Evolutionary conservation across 1,139 yeast genomes (phyloP).

Genomic region (Taphrina wiesneri): DNA sequence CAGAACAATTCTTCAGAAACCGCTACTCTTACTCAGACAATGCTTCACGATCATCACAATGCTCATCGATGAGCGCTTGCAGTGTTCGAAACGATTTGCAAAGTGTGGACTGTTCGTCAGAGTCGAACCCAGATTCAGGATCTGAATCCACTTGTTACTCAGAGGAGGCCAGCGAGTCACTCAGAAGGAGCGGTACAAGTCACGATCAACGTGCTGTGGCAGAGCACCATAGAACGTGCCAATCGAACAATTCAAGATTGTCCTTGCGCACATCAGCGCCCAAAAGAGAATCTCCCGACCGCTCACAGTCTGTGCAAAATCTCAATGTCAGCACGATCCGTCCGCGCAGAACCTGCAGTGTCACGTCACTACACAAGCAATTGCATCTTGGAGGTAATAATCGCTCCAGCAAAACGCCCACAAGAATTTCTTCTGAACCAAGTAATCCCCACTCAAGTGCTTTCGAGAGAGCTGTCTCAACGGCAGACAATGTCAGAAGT

Average conservation of each 20-base stretch:
- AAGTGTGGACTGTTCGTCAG: neutral
- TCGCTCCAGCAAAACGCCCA: neutral
- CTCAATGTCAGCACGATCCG: too few species aligned
- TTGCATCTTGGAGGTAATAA: neutral
- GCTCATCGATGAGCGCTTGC: neutral
- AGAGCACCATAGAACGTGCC: too few species aligned
- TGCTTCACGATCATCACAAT: neutral
- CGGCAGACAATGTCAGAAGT: too few species aligned
- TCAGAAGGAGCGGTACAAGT: neutral
- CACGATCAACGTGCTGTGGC: neutral
- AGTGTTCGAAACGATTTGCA: neutral
- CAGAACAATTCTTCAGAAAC: neutral
- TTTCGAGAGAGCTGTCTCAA: too few species aligned
- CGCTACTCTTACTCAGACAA: neutral
- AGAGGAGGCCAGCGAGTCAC: neutral
- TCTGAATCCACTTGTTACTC: neutral
- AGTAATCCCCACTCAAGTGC: too few species aligned
- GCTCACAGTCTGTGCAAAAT: too few species aligned
- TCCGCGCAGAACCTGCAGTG: neutral
- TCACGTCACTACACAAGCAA: neutral
- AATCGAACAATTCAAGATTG: too few species aligned
- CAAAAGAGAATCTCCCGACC: too few species aligned
- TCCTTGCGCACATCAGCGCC: too few species aligned
- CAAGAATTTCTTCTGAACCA: too few species aligned
- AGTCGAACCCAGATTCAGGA: too few species aligned